Percentiles rank a stretch among this genome's conserved stretches.
Evolutionary conservation across 495 filamentous ascomycete species (phyloP).

Genomic region (Tuber magnatum): DNA sequence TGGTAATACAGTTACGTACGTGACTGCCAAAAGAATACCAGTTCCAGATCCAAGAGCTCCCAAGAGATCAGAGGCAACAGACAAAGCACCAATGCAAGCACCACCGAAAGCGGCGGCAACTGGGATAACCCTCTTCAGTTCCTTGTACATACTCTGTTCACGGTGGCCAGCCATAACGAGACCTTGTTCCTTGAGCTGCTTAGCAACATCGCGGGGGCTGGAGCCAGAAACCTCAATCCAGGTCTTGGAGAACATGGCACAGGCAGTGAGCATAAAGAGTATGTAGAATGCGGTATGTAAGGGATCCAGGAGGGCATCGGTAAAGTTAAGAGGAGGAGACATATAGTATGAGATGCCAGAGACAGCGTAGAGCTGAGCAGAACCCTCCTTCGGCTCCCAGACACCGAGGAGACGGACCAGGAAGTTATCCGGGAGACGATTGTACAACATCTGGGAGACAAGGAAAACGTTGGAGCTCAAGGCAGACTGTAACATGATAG

Average conservation of each 20-base stretch:
- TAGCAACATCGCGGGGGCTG: constrained; percentile 93
- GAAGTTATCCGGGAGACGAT: constrained; percentile 95
- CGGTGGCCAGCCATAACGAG: constrained; percentile 99
- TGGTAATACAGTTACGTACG: constrained; percentile 58
- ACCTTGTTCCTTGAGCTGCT: constrained; percentile 99
- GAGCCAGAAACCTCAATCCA: constrained; percentile 99
- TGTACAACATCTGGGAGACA: constrained; percentile 98
- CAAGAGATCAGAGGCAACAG: constrained; percentile 88
- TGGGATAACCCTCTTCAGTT: constrained; percentile 97
- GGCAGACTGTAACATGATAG: constrained; percentile 98
- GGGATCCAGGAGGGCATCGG: constrained; percentile 88
- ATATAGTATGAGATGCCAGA: constrained; percentile 98
- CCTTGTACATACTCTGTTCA: constrained; percentile 99
- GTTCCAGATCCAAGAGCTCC: constrained; percentile 95
- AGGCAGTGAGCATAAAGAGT: constrained; percentile 92
- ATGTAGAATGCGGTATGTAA: constrained; percentile 96
- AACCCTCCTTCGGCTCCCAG: constrained; percentile 96
- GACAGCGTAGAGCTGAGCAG: constrained; percentile 83
- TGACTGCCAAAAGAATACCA: constrained; percentile 95
- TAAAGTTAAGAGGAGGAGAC: constrained; percentile 96
- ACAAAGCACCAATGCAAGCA: constrained; percentile 96
- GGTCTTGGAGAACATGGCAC: constrained; percentile 98
- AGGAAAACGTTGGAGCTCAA: constrained; percentile 98
- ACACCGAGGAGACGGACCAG: constrained; percentile 92
- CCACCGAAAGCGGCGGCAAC: constrained; percentile 97